Percentiles rank a stretch among this genome's conserved stretches.
phyloP scores from a whole-genome alignment of 441 rosid species.

The Populus hybrid region DNA sequence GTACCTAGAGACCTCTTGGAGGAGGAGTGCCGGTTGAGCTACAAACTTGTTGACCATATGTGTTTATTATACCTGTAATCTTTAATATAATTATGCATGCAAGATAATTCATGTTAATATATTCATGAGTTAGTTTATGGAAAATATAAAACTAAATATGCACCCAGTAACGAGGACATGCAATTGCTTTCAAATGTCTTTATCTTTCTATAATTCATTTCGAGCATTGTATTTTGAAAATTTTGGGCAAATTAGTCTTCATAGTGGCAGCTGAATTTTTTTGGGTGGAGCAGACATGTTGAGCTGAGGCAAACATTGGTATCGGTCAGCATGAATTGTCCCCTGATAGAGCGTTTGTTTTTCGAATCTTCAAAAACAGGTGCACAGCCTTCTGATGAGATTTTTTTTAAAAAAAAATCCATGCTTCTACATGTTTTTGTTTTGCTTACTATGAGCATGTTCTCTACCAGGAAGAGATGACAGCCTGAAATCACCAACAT shows the following conservation, averaged over 20 bases:
- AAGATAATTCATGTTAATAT: too few relatives aligned
- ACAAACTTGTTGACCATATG: too few relatives aligned
- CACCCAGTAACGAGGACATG: background rate
- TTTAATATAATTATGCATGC: too few relatives aligned
- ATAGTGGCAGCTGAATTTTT: background rate
- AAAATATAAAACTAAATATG: too few relatives aligned
- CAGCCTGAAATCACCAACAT: constrained; percentile 54
- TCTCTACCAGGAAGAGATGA: constrained; percentile 59
- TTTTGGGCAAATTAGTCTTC: background rate
- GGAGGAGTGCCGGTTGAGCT: too few relatives aligned
- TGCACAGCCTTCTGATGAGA: constrained; percentile 20
- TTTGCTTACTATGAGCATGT: constrained; percentile 23
- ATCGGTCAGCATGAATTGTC: constrained; percentile 58
- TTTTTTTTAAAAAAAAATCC: background rate
- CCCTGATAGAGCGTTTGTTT: constrained; percentile 68
- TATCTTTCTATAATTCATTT: background rate
- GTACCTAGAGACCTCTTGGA: too few relatives aligned
- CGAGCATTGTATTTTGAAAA: background rate
- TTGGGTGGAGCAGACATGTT: constrained; percentile 34
- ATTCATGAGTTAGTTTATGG: too few relatives aligned
- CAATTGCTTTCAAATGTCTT: background rate
- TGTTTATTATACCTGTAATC: too few relatives aligned
- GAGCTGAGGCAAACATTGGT: constrained; percentile 61
- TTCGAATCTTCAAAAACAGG: constrained; percentile 58
- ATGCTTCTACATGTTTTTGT: background rate